These are phyloP conservation scores for Malus hybrid DNA, from an alignment of 331 rosid genomes.

Conservation along the genomic window DNA sequence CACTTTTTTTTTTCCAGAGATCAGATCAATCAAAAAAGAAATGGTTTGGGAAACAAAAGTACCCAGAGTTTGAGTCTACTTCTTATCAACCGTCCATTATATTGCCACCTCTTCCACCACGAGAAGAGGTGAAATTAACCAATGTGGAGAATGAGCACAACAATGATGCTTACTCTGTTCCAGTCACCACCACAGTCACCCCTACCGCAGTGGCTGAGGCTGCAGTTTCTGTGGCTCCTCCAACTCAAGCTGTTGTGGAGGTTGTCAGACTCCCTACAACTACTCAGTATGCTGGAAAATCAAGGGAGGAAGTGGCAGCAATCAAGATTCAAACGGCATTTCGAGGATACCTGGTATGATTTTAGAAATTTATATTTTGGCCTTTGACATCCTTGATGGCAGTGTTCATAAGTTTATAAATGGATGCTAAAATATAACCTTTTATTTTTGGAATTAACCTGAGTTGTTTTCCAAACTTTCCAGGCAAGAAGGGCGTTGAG, in stretches of 20 bases:
- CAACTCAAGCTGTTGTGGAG: slow-evolving; percentile 30
- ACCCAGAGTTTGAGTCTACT: slow-evolving; percentile 32
- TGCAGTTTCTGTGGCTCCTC: slow-evolving; percentile 36
- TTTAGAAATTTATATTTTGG: not conserved
- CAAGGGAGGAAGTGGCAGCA: slow-evolving; percentile 73
- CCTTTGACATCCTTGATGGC: not conserved
- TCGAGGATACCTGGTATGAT: slow-evolving; percentile 82
- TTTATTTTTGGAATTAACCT: not conserved
- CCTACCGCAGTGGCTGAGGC: slow-evolving; percentile 17
- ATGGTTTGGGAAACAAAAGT: slow-evolving; percentile 92
- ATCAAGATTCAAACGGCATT: slow-evolving; percentile 87
- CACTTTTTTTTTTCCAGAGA: slow-evolving; percentile 28
- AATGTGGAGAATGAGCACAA: slow-evolving; percentile 42
- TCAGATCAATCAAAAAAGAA: slow-evolving; percentile 77
- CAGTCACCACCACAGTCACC: slow-evolving; percentile 17
- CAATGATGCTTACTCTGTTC: slow-evolving; percentile 31
- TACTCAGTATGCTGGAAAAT: slow-evolving; percentile 47
- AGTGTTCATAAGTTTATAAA: not conserved
- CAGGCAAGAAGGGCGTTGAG: slow-evolving; percentile 92
- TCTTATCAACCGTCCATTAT: slow-evolving; percentile 24
- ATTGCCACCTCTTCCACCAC: slow-evolving; percentile 48
- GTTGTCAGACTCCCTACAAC: slow-evolving; percentile 17
- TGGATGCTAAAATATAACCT: not conserved
- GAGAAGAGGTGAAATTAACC: slow-evolving; percentile 45
- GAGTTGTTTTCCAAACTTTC: not conserved